phyloP scores from a whole-genome alignment of 2,329 filamentous ascomycete species.

The Diaporthe velutina region DNA sequence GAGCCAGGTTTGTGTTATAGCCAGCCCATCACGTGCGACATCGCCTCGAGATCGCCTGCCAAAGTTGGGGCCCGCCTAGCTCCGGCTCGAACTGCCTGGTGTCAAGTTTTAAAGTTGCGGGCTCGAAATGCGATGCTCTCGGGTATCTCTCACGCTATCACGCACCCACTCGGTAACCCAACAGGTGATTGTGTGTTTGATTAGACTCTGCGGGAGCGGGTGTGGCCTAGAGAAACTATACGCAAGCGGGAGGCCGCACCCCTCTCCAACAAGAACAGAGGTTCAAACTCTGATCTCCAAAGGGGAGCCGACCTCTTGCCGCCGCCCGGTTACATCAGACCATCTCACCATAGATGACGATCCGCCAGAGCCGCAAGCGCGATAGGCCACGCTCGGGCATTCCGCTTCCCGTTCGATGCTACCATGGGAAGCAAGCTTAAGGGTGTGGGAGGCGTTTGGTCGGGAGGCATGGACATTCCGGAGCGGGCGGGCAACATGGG shows the following conservation, averaged over 20 bases:
- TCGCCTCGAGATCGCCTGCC: neutral
- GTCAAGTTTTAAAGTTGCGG: conserved; percentile 15
- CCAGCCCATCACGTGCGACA: conserved; percentile 23
- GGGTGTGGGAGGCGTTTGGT: neutral
- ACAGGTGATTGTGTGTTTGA: neutral
- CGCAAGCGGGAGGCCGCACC: neutral
- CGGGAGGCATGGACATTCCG: conserved; percentile 1
- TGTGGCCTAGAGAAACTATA: neutral
- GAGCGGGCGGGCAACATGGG: neutral
- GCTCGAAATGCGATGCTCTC: conserved; percentile 25
- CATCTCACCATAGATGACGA: neutral
- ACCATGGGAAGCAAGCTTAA: neutral
- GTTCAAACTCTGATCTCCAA: conserved; percentile 22
- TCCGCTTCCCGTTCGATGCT: neutral
- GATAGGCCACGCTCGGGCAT: neutral
- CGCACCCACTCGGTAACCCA: neutral
- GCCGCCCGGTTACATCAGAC: neutral
- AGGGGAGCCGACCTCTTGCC: neutral
- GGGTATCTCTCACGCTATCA: conserved; percentile 1
- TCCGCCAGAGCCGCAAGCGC: conserved; percentile 21
- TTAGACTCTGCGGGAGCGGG: conserved; percentile 4
- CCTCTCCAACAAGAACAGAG: neutral
- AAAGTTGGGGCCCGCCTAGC: neutral
- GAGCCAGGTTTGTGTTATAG: neutral
- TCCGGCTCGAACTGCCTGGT: conserved; percentile 12